Evolutionary conservation across 73 alveolate genomes (phyloP).

Genomic region (Vitrella brassicaformis): DNA sequence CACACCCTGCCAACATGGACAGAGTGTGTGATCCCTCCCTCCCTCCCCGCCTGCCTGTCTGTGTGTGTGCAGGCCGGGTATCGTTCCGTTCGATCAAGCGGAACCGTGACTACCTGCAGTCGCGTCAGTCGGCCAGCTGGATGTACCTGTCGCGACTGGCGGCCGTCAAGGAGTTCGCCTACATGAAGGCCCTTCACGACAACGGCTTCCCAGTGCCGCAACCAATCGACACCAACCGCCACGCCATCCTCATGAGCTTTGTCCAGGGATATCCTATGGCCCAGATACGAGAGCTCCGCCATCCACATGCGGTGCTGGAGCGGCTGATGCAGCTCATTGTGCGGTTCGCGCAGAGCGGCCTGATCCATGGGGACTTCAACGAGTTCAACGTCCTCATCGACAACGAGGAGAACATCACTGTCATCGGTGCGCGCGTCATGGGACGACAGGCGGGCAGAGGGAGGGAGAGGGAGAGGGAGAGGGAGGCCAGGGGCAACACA

Average conservation of each 20-base stretch:
- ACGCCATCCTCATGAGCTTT: constrained; percentile 68
- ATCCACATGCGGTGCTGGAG: constrained; percentile 57
- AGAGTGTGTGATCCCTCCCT: too few species aligned
- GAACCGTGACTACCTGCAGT: constrained; percentile 82
- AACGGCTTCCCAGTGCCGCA: constrained; percentile 68
- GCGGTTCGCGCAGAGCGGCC: constrained; percentile 71
- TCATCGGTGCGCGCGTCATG: constrained; percentile 35
- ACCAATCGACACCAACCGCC: constrained; percentile 77
- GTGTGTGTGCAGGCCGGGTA: too few species aligned
- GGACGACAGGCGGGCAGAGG: too few species aligned
- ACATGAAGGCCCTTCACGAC: constrained; percentile 78
- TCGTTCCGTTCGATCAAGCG: constrained; percentile 82
- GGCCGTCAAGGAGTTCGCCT: constrained; percentile 83
- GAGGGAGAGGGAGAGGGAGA: too few species aligned
- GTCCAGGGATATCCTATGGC: constrained; percentile 62
- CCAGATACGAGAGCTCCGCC: constrained; percentile 48
- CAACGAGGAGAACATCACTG: constrained; percentile 68
- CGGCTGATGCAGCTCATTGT: constrained; percentile 48
- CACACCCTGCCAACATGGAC: too few species aligned
- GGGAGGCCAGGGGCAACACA: too few species aligned
- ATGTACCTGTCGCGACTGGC: constrained; percentile 86
- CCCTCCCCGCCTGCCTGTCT: too few species aligned
- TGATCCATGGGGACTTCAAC: constrained; percentile 92
- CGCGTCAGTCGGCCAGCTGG: constrained; percentile 81
- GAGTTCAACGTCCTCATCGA: constrained; percentile 78